phyloP scores from a whole-genome alignment of 2,329 filamentous ascomycete genomes.

The Sarocladium brachiariae region DNA sequence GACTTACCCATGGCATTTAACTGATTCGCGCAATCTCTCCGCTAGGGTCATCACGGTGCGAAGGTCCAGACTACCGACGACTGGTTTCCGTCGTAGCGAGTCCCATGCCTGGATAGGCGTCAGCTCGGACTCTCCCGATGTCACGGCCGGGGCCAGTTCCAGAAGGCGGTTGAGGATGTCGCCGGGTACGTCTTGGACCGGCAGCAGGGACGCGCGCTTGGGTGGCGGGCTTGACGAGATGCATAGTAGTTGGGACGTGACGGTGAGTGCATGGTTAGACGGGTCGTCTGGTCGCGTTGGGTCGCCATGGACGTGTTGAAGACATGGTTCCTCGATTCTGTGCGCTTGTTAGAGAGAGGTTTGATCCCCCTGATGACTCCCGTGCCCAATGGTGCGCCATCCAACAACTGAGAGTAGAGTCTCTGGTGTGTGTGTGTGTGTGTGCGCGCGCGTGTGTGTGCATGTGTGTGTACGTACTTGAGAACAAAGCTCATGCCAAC shows the following conservation, averaged over 20 bases:
- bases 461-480: neutral
- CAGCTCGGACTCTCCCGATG: neutral
- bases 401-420: too few relatives aligned
- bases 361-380: too few relatives aligned
- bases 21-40: constrained; percentile 1
- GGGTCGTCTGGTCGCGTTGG: neutral
- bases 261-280: constrained; percentile 8
- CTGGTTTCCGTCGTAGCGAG: neutral
- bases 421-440: too few relatives aligned
- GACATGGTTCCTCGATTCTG: constrained; percentile 9
- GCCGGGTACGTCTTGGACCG: constrained; percentile 4
- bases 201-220: neutral
- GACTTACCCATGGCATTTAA: constrained; percentile 7
- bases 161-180: constrained; percentile 6
- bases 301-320: constrained; percentile 5
- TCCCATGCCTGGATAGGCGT: constrained; percentile 10
- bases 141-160: neutral
- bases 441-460: too few relatives aligned
- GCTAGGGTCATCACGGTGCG: constrained; percentile 3
- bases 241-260: constrained; percentile 4
- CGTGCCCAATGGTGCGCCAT: too few relatives aligned
- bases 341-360: too few relatives aligned
- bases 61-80: neutral
- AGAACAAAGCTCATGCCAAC: constrained; percentile 8
- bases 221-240: neutral